Evolutionary conservation across 805 yeast species (phyloP).

Genomic region (Lipomyces sp.): DNA sequence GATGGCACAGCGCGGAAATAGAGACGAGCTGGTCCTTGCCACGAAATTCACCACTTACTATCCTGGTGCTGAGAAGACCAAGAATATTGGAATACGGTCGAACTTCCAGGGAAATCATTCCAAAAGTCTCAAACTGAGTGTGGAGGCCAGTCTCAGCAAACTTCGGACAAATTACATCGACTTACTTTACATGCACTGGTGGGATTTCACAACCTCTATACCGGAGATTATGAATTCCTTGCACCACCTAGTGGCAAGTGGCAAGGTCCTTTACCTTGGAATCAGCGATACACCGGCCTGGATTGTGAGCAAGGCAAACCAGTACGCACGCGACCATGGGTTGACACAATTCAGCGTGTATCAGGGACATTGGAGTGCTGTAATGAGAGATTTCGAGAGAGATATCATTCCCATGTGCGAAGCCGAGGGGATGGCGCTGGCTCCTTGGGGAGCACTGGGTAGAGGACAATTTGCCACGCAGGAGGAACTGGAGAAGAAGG

Average conservation of each 20-base stretch:
- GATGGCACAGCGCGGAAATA: slow-evolving; percentile 36
- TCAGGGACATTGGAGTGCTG: slow-evolving; percentile 40
- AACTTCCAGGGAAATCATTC: slow-evolving; percentile 5
- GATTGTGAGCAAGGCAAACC: slow-evolving; percentile 32
- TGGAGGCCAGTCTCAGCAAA: slow-evolving; percentile 18
- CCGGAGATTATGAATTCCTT: slow-evolving; percentile 38
- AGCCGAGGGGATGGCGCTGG: slow-evolving; percentile 36
- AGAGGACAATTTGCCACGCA: too few species aligned
- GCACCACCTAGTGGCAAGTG: slow-evolving; percentile 22
- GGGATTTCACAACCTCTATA: slow-evolving; percentile 40
- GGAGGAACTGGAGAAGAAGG: too few species aligned
- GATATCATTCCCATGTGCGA: slow-evolving; percentile 41
- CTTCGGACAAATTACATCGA: slow-evolving; percentile 40
- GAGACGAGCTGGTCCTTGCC: slow-evolving; percentile 40
- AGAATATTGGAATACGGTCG: not conserved
- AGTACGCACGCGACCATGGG: slow-evolving; percentile 37
- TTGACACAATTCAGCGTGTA: slow-evolving; percentile 39
- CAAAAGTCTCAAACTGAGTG: slow-evolving; percentile 3
- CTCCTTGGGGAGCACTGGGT: not conserved
- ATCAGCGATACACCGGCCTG: slow-evolving; percentile 41
- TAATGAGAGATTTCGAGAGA: slow-evolving; percentile 39
- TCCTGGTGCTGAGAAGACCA: slow-evolving; percentile 1
- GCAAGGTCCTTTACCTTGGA: slow-evolving; percentile 40
- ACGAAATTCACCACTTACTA: slow-evolving; percentile 45
- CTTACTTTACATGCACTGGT: slow-evolving; percentile 7